phyloP scores from a whole-genome alignment of 306 rosid genomes.

The Cucurbita pepo region DNA sequence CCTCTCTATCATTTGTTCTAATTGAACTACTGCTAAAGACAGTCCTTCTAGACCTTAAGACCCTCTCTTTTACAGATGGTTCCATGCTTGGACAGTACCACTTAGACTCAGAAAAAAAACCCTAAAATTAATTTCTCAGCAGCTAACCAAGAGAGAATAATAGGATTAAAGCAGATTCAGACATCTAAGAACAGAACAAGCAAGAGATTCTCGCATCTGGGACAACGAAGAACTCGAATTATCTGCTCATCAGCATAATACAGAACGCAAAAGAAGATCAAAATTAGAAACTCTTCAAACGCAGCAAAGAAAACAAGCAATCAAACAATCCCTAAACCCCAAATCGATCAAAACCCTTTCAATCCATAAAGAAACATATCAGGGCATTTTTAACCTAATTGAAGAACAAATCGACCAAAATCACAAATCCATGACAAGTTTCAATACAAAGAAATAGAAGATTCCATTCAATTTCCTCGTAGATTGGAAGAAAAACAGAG shows the following conservation, averaged over 20 bases:
- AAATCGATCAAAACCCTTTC: neutral
- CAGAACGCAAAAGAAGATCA: constrained; percentile 1
- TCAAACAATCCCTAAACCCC: constrained; percentile 5
- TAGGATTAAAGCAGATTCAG: neutral
- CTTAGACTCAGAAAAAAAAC: constrained; percentile 9
- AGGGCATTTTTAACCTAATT: neutral
- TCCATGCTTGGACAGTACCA: constrained; percentile 14
- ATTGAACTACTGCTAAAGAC: constrained; percentile 6
- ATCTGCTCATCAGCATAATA: constrained; percentile 9
- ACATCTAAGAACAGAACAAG: constrained; percentile 20
- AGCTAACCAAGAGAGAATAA: neutral
- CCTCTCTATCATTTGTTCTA: constrained; percentile 12
- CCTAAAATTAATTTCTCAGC: constrained; percentile 1
- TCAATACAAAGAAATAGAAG: neutral
- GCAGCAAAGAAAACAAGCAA: neutral
- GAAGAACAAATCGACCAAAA: neutral
- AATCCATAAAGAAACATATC: neutral
- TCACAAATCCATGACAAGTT: neutral
- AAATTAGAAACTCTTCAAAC: constrained; percentile 7
- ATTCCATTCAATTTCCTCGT: neutral
- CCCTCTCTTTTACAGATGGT: constrained; percentile 13
- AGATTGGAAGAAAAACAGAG: neutral
- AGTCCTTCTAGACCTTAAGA: constrained; percentile 10
- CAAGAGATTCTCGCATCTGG: constrained; percentile 15
- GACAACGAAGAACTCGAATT: constrained; percentile 21